Percentiles rank a stretch among this genome's conserved stretches.
Evolutionary conservation across 2,329 filamentous ascomycete genomes (phyloP).

Genomic region (Aspergillus brasiliensis): DNA sequence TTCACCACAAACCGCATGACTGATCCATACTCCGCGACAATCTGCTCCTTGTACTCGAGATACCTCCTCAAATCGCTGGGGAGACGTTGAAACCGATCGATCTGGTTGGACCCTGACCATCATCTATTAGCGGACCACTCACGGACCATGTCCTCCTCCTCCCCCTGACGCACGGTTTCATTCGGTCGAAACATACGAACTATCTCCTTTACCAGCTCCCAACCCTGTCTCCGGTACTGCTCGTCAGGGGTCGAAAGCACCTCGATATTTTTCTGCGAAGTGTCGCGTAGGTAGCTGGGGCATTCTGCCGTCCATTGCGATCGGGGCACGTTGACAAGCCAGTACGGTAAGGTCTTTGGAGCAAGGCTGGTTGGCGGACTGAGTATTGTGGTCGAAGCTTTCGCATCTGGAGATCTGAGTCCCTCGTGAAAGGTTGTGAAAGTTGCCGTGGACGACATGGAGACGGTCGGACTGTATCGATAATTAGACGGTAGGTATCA

Average conservation of each 20-base stretch:
- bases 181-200: slow-evolving; percentile 46
- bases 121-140: not conserved
- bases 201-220: slow-evolving; percentile 68
- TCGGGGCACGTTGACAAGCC: slow-evolving; percentile 77
- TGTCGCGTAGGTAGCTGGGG: slow-evolving; percentile 67
- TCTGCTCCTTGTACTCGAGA: slow-evolving; percentile 65
- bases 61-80: slow-evolving; percentile 81
- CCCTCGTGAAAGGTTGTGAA: slow-evolving; percentile 28
- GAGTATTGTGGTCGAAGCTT: slow-evolving; percentile 14
- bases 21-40: slow-evolving; percentile 70
- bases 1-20: slow-evolving; percentile 75
- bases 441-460: slow-evolving; percentile 20
- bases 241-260: slow-evolving; percentile 73
- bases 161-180: slow-evolving; percentile 1
- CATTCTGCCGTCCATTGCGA: slow-evolving; percentile 65
- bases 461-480: not conserved
- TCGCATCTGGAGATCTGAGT: slow-evolving; percentile 19
- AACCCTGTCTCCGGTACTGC: slow-evolving; percentile 64
- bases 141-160: not conserved
- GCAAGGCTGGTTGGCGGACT: slow-evolving; percentile 11
- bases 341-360: slow-evolving; percentile 61
- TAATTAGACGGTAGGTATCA: not conserved
- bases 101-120: slow-evolving; percentile 61
- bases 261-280: slow-evolving; percentile 66
- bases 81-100: slow-evolving; percentile 74